phyloP scores from a whole-genome alignment of 805 yeast genomes.

The Saturnispora zaruensis region DNA sequence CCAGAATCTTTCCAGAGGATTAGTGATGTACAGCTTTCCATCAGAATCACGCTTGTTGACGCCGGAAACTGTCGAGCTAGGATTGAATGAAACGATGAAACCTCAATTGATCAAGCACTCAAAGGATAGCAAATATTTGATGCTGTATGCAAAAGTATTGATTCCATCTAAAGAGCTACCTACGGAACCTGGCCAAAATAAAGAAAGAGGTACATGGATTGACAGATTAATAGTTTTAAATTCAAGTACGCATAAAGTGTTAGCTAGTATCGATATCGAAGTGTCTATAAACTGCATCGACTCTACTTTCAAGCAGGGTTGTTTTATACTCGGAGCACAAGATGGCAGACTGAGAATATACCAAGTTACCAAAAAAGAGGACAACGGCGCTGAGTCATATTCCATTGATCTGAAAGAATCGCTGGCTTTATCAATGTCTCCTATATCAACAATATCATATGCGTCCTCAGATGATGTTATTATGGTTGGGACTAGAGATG shows the following conservation, averaged over 20 bases:
- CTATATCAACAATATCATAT: conserved; percentile 8
- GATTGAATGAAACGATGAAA: background rate
- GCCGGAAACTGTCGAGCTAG: background rate
- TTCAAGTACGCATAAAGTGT: background rate
- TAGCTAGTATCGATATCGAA: background rate
- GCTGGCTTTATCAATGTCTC: conserved; percentile 11
- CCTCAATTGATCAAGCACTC: conserved; percentile 13
- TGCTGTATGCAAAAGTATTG: conserved; percentile 3
- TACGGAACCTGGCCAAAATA: background rate
- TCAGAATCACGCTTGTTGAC: background rate
- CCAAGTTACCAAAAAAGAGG: background rate
- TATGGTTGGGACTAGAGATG: conserved; percentile 14
- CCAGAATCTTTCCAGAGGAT: background rate
- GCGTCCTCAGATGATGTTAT: background rate
- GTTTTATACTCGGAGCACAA: conserved; percentile 7
- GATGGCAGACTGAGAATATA: conserved; percentile 10
- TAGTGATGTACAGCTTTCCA: background rate
- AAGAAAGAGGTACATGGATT: conserved; percentile 1
- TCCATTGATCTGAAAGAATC: background rate
- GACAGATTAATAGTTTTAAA: conserved; percentile 2
- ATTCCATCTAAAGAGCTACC: background rate
- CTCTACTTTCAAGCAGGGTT: conserved; percentile 3
- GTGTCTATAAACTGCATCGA: conserved; percentile 1
- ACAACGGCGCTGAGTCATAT: background rate
- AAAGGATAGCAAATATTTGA: conserved; percentile 8